Percentiles rank a stretch among this genome's conserved stretches.
Conservation (phyloP, 306 rosid species). For the Gynostemma pentaphyllum region DNA sequence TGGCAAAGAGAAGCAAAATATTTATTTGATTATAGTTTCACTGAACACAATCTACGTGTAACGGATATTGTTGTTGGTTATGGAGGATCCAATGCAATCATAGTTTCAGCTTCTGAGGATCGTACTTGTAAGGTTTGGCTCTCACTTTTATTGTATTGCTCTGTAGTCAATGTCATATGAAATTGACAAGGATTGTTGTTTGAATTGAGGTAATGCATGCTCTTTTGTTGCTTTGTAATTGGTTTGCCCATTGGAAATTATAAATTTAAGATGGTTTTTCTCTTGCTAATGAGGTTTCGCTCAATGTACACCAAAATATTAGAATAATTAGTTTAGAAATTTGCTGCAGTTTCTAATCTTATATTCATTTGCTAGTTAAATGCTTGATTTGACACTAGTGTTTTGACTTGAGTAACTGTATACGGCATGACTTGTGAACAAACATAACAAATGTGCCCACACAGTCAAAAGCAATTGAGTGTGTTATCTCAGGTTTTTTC, state of each 20-base stretch:
- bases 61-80: conserved; percentile 55
- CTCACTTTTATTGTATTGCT: not conserved
- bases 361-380: not conserved
- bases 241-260: too few relatives aligned
- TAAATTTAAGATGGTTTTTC: not conserved
- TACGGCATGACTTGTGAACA: not conserved
- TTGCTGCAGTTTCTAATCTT: not conserved
- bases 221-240: not conserved
- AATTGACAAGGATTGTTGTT: too few relatives aligned
- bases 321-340: not conserved
- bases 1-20: conserved; percentile 23
- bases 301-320: not conserved
- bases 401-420: too few relatives aligned
- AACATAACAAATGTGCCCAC: not conserved
- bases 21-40: conserved; percentile 37
- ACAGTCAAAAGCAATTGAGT: not conserved
- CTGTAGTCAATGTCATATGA: not conserved
- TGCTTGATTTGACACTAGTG: not conserved
- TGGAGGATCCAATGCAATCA: conserved; percentile 73
- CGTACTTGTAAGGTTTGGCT: conserved; percentile 58
- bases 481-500: not conserved
- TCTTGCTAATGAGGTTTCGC: not conserved
- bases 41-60: conserved; percentile 42
- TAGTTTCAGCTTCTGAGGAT: conserved; percentile 74
- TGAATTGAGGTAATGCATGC: too few relatives aligned